Percentiles rank a stretch among this genome's conserved stretches.
phyloP scores from a whole-genome alignment of 805 yeast species.

The Pichia sporocuriosa region DNA sequence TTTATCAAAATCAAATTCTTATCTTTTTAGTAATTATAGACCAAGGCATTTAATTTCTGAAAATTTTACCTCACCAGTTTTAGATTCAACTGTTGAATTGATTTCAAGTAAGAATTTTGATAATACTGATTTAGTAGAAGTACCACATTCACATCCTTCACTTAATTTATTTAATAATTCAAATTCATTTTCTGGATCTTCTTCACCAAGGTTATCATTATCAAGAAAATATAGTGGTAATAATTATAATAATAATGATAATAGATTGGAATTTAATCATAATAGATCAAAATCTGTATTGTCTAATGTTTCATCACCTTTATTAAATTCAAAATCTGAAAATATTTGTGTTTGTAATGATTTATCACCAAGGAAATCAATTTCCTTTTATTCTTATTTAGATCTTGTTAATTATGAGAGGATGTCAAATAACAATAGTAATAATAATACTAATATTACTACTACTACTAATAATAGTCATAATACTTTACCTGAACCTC shows the following conservation, averaged over 20 bases:
- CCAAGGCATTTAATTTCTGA: constrained; percentile 38
- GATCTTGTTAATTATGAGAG: constrained; percentile 28
- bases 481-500: neutral
- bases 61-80: constrained; percentile 72
- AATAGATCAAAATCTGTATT: constrained; percentile 1
- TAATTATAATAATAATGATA: too few relatives aligned
- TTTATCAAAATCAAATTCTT: neutral
- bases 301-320: neutral
- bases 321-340: neutral
- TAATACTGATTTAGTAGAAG: constrained; percentile 56
- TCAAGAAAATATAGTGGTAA: neutral
- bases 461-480: neutral
- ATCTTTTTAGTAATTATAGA: neutral
- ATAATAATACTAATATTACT: neutral
- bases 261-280: neutral
- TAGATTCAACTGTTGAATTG: constrained; percentile 69
- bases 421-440: constrained; percentile 4
- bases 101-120: constrained; percentile 57
- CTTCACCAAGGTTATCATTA: constrained; percentile 1
- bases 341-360: neutral
- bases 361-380: constrained; percentile 19
- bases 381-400: constrained; percentile 29
- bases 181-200: constrained; percentile 1
- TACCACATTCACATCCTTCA: constrained; percentile 19
- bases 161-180: constrained; percentile 4